These are phyloP conservation scores for Asparagopsis taxiformis DNA, from an alignment of 31 red algal genomes.

Conservation along the genomic window DNA sequence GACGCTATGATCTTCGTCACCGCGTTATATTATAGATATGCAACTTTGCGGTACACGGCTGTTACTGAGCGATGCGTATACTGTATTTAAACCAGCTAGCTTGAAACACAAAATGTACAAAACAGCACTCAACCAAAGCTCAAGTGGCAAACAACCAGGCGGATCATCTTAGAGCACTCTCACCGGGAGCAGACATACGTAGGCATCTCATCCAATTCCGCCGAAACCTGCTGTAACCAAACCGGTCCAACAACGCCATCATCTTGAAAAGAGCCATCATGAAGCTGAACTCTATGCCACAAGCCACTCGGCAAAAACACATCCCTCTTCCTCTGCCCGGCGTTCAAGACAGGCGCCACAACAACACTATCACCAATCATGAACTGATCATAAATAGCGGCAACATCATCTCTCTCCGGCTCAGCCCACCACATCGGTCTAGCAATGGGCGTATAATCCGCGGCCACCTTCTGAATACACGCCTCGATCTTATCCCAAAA, in stretches of 20 bases:
- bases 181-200: constrained; percentile 2
- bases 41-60: too few relatives aligned
- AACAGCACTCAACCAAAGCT: too few relatives aligned
- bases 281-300: constrained; percentile 46
- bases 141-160: too few relatives aligned
- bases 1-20: constrained; percentile 5
- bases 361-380: constrained; percentile 63
- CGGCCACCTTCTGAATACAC: constrained; percentile 18
- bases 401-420: constrained; percentile 5
- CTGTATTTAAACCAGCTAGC: too few relatives aligned
- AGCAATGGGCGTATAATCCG: constrained; percentile 44
- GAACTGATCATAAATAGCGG: constrained; percentile 65
- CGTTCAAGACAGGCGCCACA: constrained; percentile 64
- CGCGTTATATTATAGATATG: too few relatives aligned
- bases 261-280: not conserved
- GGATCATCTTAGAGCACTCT: too few relatives aligned
- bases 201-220: constrained; percentile 58
- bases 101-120: too few relatives aligned
- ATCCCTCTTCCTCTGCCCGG: constrained; percentile 41
- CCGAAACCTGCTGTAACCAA: constrained; percentile 39
- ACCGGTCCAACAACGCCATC: constrained; percentile 2
- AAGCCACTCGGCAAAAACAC: constrained; percentile 63
- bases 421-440: constrained; percentile 84
- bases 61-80: too few relatives aligned
- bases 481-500: constrained; percentile 41